A percentile compares a stretch with the other conserved stretches of the same genome.
phyloP scores from a whole-genome alignment of 2,329 filamentous ascomycete genomes.

The Alternaria longipes region DNA sequence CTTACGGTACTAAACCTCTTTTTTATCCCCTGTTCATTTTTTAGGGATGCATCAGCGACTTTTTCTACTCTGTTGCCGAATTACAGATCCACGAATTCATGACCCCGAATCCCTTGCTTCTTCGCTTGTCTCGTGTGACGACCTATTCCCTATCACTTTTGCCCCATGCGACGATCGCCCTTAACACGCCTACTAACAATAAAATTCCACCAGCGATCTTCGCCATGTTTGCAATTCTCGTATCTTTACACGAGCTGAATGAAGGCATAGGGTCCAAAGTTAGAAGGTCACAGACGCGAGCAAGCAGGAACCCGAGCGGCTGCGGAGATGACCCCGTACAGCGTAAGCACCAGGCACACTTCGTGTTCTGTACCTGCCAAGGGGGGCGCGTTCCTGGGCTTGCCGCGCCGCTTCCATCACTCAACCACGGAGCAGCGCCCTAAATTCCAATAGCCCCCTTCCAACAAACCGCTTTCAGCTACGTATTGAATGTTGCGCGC shows the following conservation, averaged over 20 bases:
- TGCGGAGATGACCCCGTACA: slow-evolving; percentile 9
- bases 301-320: slow-evolving; percentile 4
- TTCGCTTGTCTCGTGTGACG: neutral
- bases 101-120: slow-evolving; percentile 7
- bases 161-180: neutral
- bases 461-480: neutral
- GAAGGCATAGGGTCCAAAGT: neutral
- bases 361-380: slow-evolving; percentile 11
- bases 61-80: slow-evolving; percentile 13
- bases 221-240: neutral
- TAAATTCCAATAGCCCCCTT: neutral
- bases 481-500: neutral
- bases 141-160: neutral
- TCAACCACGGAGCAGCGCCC: neutral
- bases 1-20: slow-evolving; percentile 23
- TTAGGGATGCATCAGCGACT: slow-evolving; percentile 12
- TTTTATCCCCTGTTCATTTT: slow-evolving; percentile 16
- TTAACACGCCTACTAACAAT: slow-evolving; percentile 1
- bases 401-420: slow-evolving; percentile 12
- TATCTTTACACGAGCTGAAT: neutral
- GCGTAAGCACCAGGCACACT: neutral
- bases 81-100: slow-evolving; percentile 22
- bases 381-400: slow-evolving; percentile 9
- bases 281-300: slow-evolving; percentile 1
- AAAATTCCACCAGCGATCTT: neutral